These are phyloP conservation scores for Macrolepiota dolichaula DNA, from an alignment of 768 basidiomycete genomes.

Conservation along the genomic window DNA sequence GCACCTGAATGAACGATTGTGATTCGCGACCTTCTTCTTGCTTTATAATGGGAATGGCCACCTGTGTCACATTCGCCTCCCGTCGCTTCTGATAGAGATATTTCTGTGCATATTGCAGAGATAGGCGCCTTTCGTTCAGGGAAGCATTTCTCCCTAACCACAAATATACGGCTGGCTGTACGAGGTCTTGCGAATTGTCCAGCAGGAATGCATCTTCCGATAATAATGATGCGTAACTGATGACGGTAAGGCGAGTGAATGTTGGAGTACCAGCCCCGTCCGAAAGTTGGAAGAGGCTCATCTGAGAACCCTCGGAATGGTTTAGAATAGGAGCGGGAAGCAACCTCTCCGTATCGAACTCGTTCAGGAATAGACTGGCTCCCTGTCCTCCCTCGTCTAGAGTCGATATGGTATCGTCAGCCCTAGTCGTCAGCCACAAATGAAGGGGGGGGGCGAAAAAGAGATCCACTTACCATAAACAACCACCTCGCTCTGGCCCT, in stretches of 20 bases:
- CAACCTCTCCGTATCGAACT: constrained; percentile 36
- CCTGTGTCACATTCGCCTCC: constrained; percentile 17
- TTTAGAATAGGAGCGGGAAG: constrained; percentile 12
- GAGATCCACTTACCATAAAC: constrained; percentile 42
- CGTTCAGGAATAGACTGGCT: constrained; percentile 42
- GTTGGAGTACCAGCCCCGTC: constrained; percentile 38
- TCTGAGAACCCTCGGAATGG: constrained; percentile 13
- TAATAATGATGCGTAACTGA: constrained; percentile 31
- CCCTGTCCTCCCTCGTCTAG: constrained; percentile 52
- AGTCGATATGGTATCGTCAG: background rate
- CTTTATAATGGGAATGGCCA: constrained; percentile 44
- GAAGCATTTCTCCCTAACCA: constrained; percentile 56
- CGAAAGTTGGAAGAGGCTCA: constrained; percentile 38
- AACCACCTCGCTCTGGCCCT: constrained; percentile 37
- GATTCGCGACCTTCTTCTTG: constrained; percentile 53
- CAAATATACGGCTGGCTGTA: constrained; percentile 45
- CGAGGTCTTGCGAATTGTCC: constrained; percentile 34
- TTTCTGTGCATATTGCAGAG: constrained; percentile 52
- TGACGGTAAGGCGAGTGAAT: constrained; percentile 32
- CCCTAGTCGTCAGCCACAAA: background rate
- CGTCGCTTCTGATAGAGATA: constrained; percentile 43
- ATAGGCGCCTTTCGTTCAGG: constrained; percentile 44
- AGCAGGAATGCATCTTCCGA: constrained; percentile 52
- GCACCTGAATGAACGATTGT: constrained; percentile 37
- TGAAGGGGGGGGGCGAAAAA: no score